phyloP scores from a whole-genome alignment of 164 flowering plant species.

The Liriodendron chinense region DNA sequence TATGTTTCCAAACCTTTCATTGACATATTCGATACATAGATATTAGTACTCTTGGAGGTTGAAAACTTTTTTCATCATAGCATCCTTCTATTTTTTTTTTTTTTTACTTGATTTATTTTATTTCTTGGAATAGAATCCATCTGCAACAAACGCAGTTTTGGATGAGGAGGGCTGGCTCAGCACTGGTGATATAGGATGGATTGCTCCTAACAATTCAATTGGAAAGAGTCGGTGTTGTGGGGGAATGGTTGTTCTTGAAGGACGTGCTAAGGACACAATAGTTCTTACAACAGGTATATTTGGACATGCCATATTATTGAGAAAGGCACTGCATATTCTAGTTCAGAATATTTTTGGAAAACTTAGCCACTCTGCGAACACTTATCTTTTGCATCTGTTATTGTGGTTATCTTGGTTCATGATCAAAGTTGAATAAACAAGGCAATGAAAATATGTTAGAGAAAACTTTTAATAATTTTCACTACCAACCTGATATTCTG shows the following conservation, averaged over 20 bases:
- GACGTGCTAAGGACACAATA: conserved; percentile 97
- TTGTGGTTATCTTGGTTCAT: neutral
- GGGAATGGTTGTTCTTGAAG: conserved; percentile 86
- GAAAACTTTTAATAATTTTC: neutral
- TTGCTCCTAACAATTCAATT: conserved; percentile 65
- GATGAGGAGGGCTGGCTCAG: conserved; percentile 78
- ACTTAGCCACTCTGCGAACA: neutral
- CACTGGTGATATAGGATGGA: conserved; percentile 96
- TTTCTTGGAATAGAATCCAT: conserved; percentile 52
- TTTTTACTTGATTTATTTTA: neutral
- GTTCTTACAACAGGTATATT: conserved; percentile 81
- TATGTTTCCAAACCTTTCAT: no score
- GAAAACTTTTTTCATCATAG: neutral
- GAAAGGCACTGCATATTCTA: neutral
- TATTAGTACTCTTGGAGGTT: neutral
- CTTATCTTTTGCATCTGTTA: neutral
- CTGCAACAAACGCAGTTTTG: conserved; percentile 62
- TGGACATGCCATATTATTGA: neutral
- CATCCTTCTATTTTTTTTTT: neutral
- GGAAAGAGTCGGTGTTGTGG: conserved; percentile 82
- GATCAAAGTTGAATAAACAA: neutral
- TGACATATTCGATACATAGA: neutral
- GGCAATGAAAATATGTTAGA: neutral
- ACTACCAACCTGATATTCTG: neutral
- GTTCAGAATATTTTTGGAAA: neutral